Base-by-base conservation (phyloP, 2,329 filamentous ascomycete species). In the Arachnopeziza araneosa region DNA sequence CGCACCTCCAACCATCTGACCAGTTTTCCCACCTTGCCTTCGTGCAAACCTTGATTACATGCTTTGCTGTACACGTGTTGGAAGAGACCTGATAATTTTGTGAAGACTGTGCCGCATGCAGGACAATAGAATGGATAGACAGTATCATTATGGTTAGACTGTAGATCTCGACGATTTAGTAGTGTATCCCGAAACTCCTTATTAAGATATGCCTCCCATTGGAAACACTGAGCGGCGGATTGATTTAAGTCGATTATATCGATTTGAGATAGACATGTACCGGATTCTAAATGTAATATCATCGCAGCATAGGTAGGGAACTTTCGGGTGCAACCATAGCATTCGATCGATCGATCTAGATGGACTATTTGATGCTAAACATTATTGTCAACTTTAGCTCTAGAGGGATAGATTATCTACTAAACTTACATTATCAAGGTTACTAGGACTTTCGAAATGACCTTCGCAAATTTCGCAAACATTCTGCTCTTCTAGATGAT, bases 181-280 rank as follows among this genome's bases (percentile, higher is more conserved):
- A 55, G 53, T 48, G 51, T 26, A 56, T 52, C 52, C 36, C 53
- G 48, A 56, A 51, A 59, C 48, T 55, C 57, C 26, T 55, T 53
- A 5, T 23, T 48, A 56, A 59, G 44, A 52, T 55, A 59, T 59
- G 52, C 57, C 53, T 59, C 55, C 53, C 49, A 59, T 32, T 56
- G 49, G 49, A 52, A 59, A 59, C 57, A 59, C 21, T 12, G 32
- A 23, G 57, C 57, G 24, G 57, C 53, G 48, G 52, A 59, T 48
- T 55, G 24, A 59, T 59, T 59, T 26, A 59, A 52, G 55, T 59
- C 53, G 48, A 59, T 44, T 14, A 59, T 48, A 59, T 56, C 49
- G 52, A 59, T 55, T 24, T 36, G 24, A 12, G 55, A 57, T 23
- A 36, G 48, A 49, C 55, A 57, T 52, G 23, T 50, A 21, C 55